Conservation (phyloP, 306 rosid genomes). For the Vachellia collinsii region DNA sequence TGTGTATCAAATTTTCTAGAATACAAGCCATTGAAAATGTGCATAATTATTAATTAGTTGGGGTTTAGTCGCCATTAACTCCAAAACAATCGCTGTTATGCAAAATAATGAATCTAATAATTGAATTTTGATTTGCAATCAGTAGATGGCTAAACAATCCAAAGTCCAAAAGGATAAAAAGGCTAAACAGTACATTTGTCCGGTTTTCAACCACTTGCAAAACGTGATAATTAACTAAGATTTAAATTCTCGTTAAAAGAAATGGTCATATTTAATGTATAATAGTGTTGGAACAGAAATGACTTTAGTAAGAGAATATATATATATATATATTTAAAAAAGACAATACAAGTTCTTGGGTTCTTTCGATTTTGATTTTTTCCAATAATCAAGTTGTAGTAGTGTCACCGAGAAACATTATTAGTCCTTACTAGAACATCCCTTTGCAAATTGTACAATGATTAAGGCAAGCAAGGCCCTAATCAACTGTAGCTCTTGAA, state of each 20-base stretch:
- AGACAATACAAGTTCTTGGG: neutral
- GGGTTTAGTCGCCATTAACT: neutral
- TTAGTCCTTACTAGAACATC: neutral
- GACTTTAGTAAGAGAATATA: no score
- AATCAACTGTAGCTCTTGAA: neutral
- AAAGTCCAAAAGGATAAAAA: neutral
- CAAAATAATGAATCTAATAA: conserved; percentile 1
- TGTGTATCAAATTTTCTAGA: neutral
- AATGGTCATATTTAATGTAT: no score
- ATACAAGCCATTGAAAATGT: neutral
- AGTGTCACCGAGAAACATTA: neutral
- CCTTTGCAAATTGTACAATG: neutral
- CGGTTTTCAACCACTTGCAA: no score
- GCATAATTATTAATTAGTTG: neutral
- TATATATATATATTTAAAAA: no score
- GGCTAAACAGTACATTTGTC: no score
- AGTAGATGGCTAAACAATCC: neutral
- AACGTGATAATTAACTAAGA: no score
- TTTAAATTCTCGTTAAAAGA: no score
- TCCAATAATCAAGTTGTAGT: neutral
- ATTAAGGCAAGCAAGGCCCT: neutral
- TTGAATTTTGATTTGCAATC: neutral
- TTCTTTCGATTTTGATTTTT: neutral
- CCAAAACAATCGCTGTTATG: neutral
- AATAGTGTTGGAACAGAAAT: no score